Base-by-base conservation (phyloP, 2,329 filamentous ascomycete species). In the Ceratocystis diversiconidia region DNA sequence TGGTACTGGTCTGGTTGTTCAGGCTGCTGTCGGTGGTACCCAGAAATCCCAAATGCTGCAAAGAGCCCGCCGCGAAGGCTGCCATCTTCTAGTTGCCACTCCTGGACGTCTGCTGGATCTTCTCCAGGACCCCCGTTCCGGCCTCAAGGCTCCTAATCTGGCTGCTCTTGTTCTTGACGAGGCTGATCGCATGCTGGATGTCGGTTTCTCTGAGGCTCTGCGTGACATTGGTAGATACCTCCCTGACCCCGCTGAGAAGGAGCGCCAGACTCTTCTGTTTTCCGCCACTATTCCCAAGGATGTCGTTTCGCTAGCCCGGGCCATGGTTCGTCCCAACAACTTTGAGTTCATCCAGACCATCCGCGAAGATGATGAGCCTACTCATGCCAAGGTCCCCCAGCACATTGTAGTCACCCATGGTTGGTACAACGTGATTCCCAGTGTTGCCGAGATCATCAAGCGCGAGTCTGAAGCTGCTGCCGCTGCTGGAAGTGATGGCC, bases 141-240 rank as follows among this genome's bases (percentile, higher is more conserved):
- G 83, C 28, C 82, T 95, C 48, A 77, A 79, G 25, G 88, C 89
- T 75, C 91, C 73, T 75, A 92, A 89, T 74, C 87, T 97, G 79
- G 88, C 90, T 74, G 95, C 94, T 70, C 81, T 99, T 59, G 91
- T 97, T 69, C 86, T 99, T 60, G 94, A 99, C 71, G 94, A 99
- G 80, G 94, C 94, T 71, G 94, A 99, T 76, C 89, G 94, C 71
- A 96, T 99, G 89, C 83, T 99, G 73, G 94, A 99, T 78, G 94
- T 95, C 80, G 94, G 89, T 1, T 92, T 92, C 71, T 79, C 86
- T 66, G 78, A 79, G 44, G 86, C 85, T 65, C 80, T 92, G 62
- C 75, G 79, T 62, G 74, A 82, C 1, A 89, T 92, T 65, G 76
- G 84, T 65, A 67, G 73, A 0, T 72, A 76, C 55, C 80, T 96